Conservation (phyloP, 1,139 yeast genomes). For the Candida tunisiensis region DNA sequence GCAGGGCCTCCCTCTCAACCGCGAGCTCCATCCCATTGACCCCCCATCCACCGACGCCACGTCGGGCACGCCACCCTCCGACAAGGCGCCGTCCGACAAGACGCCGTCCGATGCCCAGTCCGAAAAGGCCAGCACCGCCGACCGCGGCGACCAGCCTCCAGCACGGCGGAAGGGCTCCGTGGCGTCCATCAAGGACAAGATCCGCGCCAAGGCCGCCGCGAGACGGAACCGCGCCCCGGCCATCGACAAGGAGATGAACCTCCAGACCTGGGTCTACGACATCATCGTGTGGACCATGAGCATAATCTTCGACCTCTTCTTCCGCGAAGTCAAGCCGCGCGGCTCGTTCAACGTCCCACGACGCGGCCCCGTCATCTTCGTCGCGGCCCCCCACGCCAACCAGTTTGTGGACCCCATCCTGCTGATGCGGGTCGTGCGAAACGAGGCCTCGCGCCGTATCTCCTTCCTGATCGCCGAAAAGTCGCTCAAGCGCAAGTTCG, state of each 20-base stretch:
- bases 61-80: too few species aligned
- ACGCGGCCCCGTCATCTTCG: conserved; percentile 78
- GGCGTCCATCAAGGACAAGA: too few species aligned
- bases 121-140: too few species aligned
- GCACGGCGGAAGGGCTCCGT: too few species aligned
- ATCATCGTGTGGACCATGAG: conserved; percentile 19
- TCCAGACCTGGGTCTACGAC: conserved; percentile 21
- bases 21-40: too few species aligned
- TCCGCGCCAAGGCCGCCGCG: background rate
- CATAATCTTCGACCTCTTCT: conserved; percentile 41
- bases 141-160: too few species aligned
- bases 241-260: too few species aligned
- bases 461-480: conserved; percentile 81
- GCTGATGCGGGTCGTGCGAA: conserved; percentile 65
- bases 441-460: conserved; percentile 55
- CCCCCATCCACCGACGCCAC: too few species aligned
- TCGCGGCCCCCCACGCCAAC: conserved; percentile 96
- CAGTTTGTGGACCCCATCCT: conserved; percentile 89
- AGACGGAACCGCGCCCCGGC: background rate
- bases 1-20: too few species aligned
- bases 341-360: conserved; percentile 83
- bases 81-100: too few species aligned
- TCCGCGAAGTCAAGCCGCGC: conserved; percentile 77
- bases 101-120: too few species aligned
- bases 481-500: conserved; percentile 47